Base-by-base conservation (phyloP, 164 flowering plant species). In the Euptelea pleiosperma region DNA sequence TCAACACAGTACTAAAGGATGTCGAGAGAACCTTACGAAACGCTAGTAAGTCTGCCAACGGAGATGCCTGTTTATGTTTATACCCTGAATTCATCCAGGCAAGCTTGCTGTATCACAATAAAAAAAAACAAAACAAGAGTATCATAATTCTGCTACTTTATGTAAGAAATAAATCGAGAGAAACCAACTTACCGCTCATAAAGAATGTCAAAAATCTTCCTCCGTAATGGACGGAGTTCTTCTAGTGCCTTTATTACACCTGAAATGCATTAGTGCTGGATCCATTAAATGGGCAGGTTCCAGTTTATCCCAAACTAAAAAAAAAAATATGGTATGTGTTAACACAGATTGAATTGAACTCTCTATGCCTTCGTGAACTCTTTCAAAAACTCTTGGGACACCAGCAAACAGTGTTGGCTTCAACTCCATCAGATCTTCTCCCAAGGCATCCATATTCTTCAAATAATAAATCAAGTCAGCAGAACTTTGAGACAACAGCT, bases 341-440 rank as follows among this genome's bases (percentile, higher is more conserved):
- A 37, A 12, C 18, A 35, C 28, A 36, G 14, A 14, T 24, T n/a
- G 40, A 29, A 34, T 55, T 59, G 39, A n/a, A 46, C 19, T 52
- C 41, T 44, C 34, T 77, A 4, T 81, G 61, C 99, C 89, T 85
- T 88, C 97, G 54, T 85, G 77, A n/a, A 93, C 76, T 69, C 79
- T 77, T 55, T 93, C 99, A 31, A 81, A 86, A 9, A 93, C 99
- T 60, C 92, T 74, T 25, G 99, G 99, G 6, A 93, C 99, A 24
- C 93, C 99, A 51, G 96, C 95, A 47, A 93, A 73, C 52, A 83
- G 70, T 26, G 99, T 93, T 39, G 99, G 99, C 74, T 81, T 90
- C 76, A 93, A 66, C 75, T 90, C 99, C 84, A 74, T 26, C 37
- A 93, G 50, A 67, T 93, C 99, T 34, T 93, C 99, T 50, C 62